Evolutionary conservation across 2,329 filamentous ascomycete genomes (phyloP).

Genomic region (Xylaria hypoxylon): DNA sequence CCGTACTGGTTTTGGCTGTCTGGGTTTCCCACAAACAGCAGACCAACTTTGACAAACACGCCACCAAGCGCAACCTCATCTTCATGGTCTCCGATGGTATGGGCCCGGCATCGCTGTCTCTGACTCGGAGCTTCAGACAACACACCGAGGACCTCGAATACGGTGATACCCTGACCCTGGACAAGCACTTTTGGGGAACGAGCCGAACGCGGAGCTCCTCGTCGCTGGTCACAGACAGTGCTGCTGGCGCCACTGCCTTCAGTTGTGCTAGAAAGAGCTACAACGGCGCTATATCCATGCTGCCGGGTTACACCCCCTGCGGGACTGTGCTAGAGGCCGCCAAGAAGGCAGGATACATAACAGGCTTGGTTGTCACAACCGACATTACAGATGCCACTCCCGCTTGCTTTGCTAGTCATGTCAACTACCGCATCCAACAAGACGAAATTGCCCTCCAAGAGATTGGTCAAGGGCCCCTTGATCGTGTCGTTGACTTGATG

Average conservation of each 20-base stretch:
- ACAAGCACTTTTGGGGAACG: slow-evolving; percentile 89
- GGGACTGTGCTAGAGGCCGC: slow-evolving; percentile 94
- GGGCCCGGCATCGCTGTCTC: slow-evolving; percentile 89
- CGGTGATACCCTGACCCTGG: slow-evolving; percentile 81
- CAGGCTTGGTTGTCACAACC: slow-evolving; percentile 94
- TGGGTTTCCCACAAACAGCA: slow-evolving; percentile 77
- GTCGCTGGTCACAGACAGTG: slow-evolving; percentile 92
- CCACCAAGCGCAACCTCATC: slow-evolving; percentile 88
- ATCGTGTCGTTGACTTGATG: slow-evolving; percentile 89
- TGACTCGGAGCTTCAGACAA: slow-evolving; percentile 90
- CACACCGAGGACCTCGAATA: slow-evolving; percentile 77
- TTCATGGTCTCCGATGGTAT: slow-evolving; percentile 99
- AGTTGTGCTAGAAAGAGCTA: slow-evolving; percentile 94
- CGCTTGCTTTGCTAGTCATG: slow-evolving; percentile 93
- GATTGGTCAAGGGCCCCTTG: slow-evolving; percentile 86
- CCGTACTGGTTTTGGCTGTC: slow-evolving; percentile 84
- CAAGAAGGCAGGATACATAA: slow-evolving; percentile 90
- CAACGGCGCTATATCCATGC: slow-evolving; percentile 92
- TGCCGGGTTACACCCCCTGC: slow-evolving; percentile 87
- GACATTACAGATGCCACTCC: slow-evolving; percentile 96
- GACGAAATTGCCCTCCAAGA: slow-evolving; percentile 94
- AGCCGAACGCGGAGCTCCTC: slow-evolving; percentile 87
- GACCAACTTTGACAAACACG: slow-evolving; percentile 54
- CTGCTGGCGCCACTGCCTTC: slow-evolving; percentile 97
- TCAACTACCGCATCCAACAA: slow-evolving; percentile 81